A percentile compares a stretch with the other conserved stretches of the same genome.
Conservation (phyloP, 441 rosid species). For the Sinapis alba region DNA sequence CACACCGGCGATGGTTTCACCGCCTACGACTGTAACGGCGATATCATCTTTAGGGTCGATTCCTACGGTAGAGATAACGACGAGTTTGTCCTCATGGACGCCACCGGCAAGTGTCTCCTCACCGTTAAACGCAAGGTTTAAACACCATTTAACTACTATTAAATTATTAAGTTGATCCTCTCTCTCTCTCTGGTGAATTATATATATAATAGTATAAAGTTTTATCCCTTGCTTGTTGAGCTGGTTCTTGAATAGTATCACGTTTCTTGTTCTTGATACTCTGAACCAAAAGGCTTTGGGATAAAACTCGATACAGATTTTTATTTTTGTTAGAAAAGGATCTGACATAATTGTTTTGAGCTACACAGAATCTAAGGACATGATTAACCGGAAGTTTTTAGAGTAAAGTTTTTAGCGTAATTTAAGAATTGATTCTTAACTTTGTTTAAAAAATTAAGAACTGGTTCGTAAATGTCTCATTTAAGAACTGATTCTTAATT, state of each 20-base stretch:
- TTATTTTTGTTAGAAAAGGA: not conserved
- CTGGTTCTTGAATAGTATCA: conserved; percentile 6
- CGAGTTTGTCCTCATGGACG: conserved; percentile 88
- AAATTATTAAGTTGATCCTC: not conserved
- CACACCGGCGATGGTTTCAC: conserved; percentile 90
- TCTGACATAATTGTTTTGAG: conserved; percentile 1
- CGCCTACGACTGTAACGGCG: conserved; percentile 68
- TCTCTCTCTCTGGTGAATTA: not conserved
- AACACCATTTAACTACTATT: not conserved
- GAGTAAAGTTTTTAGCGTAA: too few species aligned
- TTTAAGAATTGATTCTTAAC: too few species aligned
- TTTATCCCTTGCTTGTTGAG: conserved; percentile 3
- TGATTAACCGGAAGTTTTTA: too few species aligned
- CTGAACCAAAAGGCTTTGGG: not conserved
- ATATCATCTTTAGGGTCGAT: conserved; percentile 86
- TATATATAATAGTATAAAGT: not conserved
- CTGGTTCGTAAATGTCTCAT: too few species aligned
- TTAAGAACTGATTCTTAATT: too few species aligned
- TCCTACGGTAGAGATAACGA: conserved; percentile 74
- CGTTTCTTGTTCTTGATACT: conserved; percentile 11
- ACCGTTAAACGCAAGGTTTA: conserved; percentile 83
- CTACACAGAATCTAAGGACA: not conserved
- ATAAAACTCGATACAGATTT: not conserved
- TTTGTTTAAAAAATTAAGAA: too few species aligned
- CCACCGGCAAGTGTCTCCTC: conserved; percentile 82